Percentiles rank a stretch among this genome's conserved stretches.
These are phyloP conservation scores for Ceratocystis albifundus DNA, from an alignment of 2,329 filamentous ascomycete species.

Conservation along the genomic window DNA sequence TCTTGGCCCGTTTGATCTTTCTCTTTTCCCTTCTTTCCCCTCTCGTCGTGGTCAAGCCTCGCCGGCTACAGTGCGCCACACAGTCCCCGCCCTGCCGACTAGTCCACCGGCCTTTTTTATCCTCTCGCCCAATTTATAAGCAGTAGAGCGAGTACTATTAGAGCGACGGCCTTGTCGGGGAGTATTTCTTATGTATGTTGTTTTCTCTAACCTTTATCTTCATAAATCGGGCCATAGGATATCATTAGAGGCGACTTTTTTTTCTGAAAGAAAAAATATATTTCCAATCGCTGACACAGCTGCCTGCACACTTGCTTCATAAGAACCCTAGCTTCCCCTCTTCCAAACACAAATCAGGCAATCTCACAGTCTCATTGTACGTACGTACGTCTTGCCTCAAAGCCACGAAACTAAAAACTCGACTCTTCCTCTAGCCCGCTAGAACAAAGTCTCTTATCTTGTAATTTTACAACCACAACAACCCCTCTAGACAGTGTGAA, in stretches of 20 bases:
- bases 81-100: background rate
- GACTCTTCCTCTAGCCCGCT: background rate
- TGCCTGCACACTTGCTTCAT: too few relatives aligned
- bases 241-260: too few relatives aligned
- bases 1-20: background rate
- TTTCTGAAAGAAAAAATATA: too few relatives aligned
- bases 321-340: too few relatives aligned
- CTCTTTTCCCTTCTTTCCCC: background rate
- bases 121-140: background rate
- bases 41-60: background rate
- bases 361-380: background rate
- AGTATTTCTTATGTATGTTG: background rate
- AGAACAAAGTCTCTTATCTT: too few relatives aligned
- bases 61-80: conserved; percentile 10
- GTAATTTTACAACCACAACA: background rate
- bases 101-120: background rate
- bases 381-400: background rate
- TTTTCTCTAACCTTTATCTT: background rate
- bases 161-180: too few relatives aligned
- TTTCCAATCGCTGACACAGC: too few relatives aligned
- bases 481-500: background rate
- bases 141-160: background rate
- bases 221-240: background rate
- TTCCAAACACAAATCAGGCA: background rate
- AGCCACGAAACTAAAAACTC: background rate